Evolutionary conservation across 2,329 filamentous ascomycete genomes (phyloP).

Genomic region (Monosporascus sp.): DNA sequence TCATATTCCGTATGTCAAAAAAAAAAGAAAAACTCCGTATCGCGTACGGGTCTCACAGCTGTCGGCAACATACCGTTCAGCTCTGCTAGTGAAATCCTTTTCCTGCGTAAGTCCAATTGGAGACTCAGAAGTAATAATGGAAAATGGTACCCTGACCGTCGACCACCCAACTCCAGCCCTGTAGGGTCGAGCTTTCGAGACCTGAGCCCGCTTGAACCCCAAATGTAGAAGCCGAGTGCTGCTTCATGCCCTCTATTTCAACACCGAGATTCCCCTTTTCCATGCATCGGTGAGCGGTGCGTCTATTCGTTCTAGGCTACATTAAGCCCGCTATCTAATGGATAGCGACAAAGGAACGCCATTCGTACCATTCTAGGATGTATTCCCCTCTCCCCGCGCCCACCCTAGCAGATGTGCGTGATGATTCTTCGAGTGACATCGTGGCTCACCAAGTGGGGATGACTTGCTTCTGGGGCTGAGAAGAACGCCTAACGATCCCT

Average conservation of each 20-base stretch:
- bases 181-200: not conserved
- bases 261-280: not conserved
- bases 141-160: not conserved
- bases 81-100: not conserved
- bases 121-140: not conserved
- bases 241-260: not conserved
- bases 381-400: too few relatives aligned
- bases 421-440: not conserved
- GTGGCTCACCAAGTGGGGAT: not conserved
- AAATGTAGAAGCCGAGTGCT: not conserved
- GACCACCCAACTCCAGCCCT: not conserved
- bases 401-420: not conserved
- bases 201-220: not conserved
- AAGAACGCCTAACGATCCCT: slow-evolving; percentile 11
- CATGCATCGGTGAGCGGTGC: not conserved
- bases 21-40: not conserved
- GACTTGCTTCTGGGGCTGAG: slow-evolving; percentile 13
- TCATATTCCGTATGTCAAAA: not conserved
- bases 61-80: not conserved
- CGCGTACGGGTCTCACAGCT: not conserved
- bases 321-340: not conserved
- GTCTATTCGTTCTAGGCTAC: not conserved
- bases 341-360: not conserved
- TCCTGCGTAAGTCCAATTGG: not conserved
- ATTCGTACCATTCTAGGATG: too few relatives aligned